Percentiles rank a stretch among this genome's conserved stretches.
Evolutionary conservation across 805 yeast genomes (phyloP).

Genomic region (Hemisphaericaspora nanyangensis): DNA sequence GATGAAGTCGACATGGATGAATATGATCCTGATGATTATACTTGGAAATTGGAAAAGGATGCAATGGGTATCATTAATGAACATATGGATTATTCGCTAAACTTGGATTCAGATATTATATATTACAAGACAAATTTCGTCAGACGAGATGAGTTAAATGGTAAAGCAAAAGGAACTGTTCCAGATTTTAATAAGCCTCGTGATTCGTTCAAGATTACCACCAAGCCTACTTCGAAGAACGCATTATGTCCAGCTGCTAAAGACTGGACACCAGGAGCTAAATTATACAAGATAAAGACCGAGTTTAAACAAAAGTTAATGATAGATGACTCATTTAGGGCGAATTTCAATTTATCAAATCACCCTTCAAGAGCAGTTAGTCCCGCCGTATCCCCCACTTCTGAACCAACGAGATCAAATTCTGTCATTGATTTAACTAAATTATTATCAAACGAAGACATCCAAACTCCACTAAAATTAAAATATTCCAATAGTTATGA

Average conservation of each 20-base stretch:
- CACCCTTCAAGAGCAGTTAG: slow-evolving; percentile 34
- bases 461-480: slow-evolving; percentile 36
- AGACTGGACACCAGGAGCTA: slow-evolving; percentile 34
- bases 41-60: slow-evolving; percentile 34
- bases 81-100: slow-evolving; percentile 27
- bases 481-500: slow-evolving; percentile 35
- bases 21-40: slow-evolving; percentile 14
- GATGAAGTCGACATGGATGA: slow-evolving; percentile 11
- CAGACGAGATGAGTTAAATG: slow-evolving; percentile 20
- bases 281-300: slow-evolving; percentile 24
- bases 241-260: slow-evolving; percentile 36
- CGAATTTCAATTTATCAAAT: slow-evolving; percentile 23
- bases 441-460: slow-evolving; percentile 29
- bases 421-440: slow-evolving; percentile 39
- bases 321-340: slow-evolving; percentile 36
- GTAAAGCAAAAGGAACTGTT: slow-evolving; percentile 1
- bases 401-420: slow-evolving; percentile 39
- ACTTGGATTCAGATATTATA: slow-evolving; percentile 39
- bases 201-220: slow-evolving; percentile 1
- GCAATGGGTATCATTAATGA: slow-evolving; percentile 26
- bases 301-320: slow-evolving; percentile 35
- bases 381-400: slow-evolving; percentile 41
- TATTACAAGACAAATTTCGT: slow-evolving; percentile 43
- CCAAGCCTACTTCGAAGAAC: slow-evolving; percentile 7
- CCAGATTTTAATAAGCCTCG: slow-evolving; percentile 5